Percentiles rank a stretch among this genome's conserved stretches.
phyloP scores from a whole-genome alignment of 2,329 filamentous ascomycete species.

The Thielaviopsis punctulata region DNA sequence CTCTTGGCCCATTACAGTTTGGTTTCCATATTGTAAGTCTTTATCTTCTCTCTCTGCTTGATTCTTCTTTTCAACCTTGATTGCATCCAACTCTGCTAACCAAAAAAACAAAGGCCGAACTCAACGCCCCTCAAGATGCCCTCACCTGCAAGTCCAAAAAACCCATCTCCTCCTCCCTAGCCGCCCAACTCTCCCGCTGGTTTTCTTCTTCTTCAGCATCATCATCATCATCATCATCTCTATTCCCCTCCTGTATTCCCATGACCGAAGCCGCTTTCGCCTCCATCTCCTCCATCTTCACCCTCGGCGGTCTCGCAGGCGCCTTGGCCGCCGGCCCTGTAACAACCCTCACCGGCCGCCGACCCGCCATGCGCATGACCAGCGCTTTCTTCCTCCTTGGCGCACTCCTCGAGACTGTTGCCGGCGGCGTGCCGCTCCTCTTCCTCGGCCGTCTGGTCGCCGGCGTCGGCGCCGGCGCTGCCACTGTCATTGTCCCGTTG shows the following conservation, averaged over 20 bases:
- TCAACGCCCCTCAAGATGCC: conserved; percentile 88
- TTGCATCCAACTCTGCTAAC: not conserved
- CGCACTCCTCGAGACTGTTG: conserved; percentile 56
- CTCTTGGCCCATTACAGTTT: conserved; percentile 80
- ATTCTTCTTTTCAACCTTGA: not conserved
- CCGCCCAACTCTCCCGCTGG: conserved; percentile 16
- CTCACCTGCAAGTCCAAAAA: conserved; percentile 59
- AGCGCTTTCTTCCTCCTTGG: conserved; percentile 62
- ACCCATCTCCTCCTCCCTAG: conserved; percentile 19
- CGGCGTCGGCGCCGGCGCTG: conserved; percentile 70
- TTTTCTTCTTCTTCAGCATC: conserved; percentile 16
- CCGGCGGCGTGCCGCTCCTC: conserved; percentile 49
- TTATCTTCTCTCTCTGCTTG: not conserved
- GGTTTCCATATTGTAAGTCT: conserved; percentile 69
- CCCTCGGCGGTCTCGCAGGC: conserved; percentile 70
- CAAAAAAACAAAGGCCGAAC: conserved; percentile 48
- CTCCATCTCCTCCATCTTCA: conserved; percentile 78
- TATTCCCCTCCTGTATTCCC: conserved; percentile 61
- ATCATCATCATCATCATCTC: conserved; percentile 14
- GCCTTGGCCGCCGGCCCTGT: conserved; percentile 65
- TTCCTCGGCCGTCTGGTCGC: conserved; percentile 60
- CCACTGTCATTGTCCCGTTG: conserved; percentile 82
- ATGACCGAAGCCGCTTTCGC: conserved; percentile 75
- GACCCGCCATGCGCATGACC: conserved; percentile 59
- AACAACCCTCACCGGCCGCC: conserved; percentile 60